Base-by-base conservation (phyloP, 1,284 basidiomycete species). In the Rhodotorula sp. region DNA sequence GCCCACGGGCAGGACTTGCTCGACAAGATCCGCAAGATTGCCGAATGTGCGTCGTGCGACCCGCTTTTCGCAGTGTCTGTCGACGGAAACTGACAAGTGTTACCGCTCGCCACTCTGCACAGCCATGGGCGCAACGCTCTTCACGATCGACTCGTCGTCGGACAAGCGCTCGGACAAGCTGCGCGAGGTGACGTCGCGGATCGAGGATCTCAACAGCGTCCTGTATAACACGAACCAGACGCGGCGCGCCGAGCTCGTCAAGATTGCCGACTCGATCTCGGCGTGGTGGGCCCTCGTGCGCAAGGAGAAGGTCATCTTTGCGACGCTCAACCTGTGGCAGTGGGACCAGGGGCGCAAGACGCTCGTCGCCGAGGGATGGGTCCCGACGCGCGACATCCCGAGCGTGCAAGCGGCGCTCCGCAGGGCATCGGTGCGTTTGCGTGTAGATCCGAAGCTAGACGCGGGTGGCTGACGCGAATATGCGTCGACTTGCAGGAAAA, bases 321-420 rank as follows among this genome's bases (percentile, higher is more conserved):
- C 95, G 85, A 93, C 92, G 13, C 85, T 97, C 78, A 97, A 97
- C 82, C 82, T 97, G 70, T 92, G 97, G 84, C 93, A 92, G 80
- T 97, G 94, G 81, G 96, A 99, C 81, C 88, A 90, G 61, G 87
- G 93, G 72, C 87, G 93, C 77, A 97, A 96, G 86, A 98, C 95
- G 7, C 86, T 99, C 62, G 90, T 98, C 66, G 97, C 96, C 7
- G 97, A 99, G 83, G 97, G 93, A 42, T 99, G 97, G 97, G 92
- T 92, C 68, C 96, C 97, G 8, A 92, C 93, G 4, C 84, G 92
- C 75, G 96, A 98, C 80, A 91, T 99, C 69, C 85, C 88, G 9
- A 84, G 83, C 61, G 96, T 99, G 72, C 96, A 99, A 82, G 80
- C 90, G 59, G 94, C 93, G 9, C 87, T 99, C 69, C 87, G 92